These are phyloP conservation scores for Aspergillus funiculosus DNA, from an alignment of 495 filamentous ascomycete species.

Conservation along the genomic window DNA sequence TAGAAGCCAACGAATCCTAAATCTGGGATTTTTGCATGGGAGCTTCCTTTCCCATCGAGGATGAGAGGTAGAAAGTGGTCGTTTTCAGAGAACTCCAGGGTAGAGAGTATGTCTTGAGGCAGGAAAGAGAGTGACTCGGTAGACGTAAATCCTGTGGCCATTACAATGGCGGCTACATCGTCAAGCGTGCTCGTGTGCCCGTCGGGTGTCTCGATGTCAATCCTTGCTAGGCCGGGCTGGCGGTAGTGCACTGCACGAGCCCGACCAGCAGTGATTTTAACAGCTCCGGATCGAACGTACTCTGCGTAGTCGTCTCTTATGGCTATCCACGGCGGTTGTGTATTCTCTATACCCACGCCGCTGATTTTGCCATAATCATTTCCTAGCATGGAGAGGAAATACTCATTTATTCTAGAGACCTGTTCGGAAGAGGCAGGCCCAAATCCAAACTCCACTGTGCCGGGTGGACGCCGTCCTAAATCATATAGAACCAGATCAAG, in stretches of 20 bases:
- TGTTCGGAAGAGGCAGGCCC: slow-evolving; percentile 54
- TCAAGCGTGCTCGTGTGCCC: slow-evolving; percentile 31
- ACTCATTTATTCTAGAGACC: slow-evolving; percentile 45
- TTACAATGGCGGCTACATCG: slow-evolving; percentile 59
- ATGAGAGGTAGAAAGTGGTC: slow-evolving; percentile 61
- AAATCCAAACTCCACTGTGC: slow-evolving; percentile 50
- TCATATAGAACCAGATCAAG: slow-evolving; percentile 75
- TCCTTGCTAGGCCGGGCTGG: slow-evolving; percentile 21
- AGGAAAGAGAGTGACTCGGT: slow-evolving; percentile 56
- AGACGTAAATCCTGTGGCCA: slow-evolving; percentile 73
- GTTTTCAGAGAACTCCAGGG: slow-evolving; percentile 48
- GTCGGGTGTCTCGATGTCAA: slow-evolving; percentile 30
- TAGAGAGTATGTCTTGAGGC: slow-evolving; percentile 46
- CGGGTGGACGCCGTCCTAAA: slow-evolving; percentile 50
- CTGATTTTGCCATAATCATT: slow-evolving; percentile 49
- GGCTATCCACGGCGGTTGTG: slow-evolving; percentile 56
- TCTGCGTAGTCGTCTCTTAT: slow-evolving; percentile 66
- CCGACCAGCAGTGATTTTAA: slow-evolving; percentile 40
- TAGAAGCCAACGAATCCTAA: slow-evolving; percentile 84
- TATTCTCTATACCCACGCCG: slow-evolving; percentile 22
- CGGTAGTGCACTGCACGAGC: slow-evolving; percentile 19
- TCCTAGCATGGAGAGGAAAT: slow-evolving; percentile 53
- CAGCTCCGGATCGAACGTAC: slow-evolving; percentile 61
- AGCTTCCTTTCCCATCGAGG: slow-evolving; percentile 59
- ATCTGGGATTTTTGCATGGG: slow-evolving; percentile 53